phyloP scores from a whole-genome alignment of 768 basidiomycete species.

The Kwoniella dejecticola region DNA sequence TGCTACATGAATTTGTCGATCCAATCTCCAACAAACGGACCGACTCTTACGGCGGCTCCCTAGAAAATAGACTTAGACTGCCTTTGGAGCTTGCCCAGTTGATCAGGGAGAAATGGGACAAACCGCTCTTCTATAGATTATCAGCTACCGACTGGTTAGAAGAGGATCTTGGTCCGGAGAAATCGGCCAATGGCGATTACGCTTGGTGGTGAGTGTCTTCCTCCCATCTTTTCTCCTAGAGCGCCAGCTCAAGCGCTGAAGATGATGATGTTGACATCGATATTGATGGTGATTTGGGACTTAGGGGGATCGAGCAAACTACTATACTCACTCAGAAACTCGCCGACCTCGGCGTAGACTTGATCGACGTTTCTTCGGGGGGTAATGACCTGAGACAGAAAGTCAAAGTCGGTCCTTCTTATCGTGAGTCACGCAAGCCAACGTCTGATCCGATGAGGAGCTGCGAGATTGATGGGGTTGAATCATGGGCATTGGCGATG shows the following conservation, averaged over 20 bases:
- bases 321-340: constrained; percentile 64
- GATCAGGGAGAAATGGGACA: constrained; percentile 65
- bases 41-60: constrained; percentile 71
- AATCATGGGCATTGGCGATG: too few relatives aligned
- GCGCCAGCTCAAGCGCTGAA: constrained; percentile 44
- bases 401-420: constrained; percentile 58
- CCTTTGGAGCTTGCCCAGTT: constrained; percentile 64
- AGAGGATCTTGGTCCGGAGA: constrained; percentile 62
- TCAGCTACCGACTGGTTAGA: constrained; percentile 70
- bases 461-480: not conserved
- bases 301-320: constrained; percentile 75
- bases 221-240: too few relatives aligned
- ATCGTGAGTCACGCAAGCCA: too few relatives aligned
- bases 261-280: too few relatives aligned
- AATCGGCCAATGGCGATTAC: constrained; percentile 37
- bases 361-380: constrained; percentile 73
- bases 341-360: constrained; percentile 67
- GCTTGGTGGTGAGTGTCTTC: constrained; percentile 43
- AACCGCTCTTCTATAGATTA: constrained; percentile 73
- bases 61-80: constrained; percentile 73
- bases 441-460: too few relatives aligned
- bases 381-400: constrained; percentile 68
- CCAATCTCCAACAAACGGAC: constrained; percentile 72
- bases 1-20: constrained; percentile 63
- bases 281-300: too few relatives aligned